These are phyloP conservation scores for Colletotrichum navitas DNA, from an alignment of 2,329 filamentous ascomycete genomes.

Conservation along the genomic window DNA sequence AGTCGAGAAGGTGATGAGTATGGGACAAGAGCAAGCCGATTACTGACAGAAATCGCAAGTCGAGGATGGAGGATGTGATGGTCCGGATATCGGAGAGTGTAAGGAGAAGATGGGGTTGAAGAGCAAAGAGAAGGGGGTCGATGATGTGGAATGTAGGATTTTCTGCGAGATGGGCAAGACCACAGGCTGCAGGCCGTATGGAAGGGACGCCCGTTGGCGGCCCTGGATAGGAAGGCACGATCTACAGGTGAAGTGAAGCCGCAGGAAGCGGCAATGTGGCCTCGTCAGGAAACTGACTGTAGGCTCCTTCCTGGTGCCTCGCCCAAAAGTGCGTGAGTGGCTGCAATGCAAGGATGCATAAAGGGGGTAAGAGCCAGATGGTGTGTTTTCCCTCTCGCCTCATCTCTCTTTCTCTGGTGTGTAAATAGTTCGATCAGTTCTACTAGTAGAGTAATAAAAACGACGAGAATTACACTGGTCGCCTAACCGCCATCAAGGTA, in stretches of 20 bases:
- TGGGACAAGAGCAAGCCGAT: conserved; percentile 1
- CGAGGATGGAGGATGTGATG: not conserved
- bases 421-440: not conserved
- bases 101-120: not conserved
- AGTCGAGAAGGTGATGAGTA: conserved; percentile 17
- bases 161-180: not conserved
- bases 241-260: not conserved
- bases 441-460: not conserved
- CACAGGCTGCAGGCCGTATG: not conserved
- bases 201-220: not conserved
- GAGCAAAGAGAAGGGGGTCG: not conserved
- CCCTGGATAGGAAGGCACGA: not conserved
- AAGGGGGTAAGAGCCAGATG: too few relatives aligned
- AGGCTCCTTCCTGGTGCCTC: conserved; percentile 2
- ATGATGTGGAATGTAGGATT: not conserved
- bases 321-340: not conserved
- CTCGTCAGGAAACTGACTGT: not conserved
- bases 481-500: not conserved
- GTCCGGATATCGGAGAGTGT: not conserved
- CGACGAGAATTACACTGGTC: too few relatives aligned
- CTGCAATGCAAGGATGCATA: not conserved
- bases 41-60: conserved; percentile 9
- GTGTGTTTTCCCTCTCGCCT: not conserved
- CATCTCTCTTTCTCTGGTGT: not conserved
- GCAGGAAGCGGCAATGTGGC: not conserved